Evolutionary conservation across 805 yeast species (phyloP).

Genomic region (Lipomyces orientalis): DNA sequence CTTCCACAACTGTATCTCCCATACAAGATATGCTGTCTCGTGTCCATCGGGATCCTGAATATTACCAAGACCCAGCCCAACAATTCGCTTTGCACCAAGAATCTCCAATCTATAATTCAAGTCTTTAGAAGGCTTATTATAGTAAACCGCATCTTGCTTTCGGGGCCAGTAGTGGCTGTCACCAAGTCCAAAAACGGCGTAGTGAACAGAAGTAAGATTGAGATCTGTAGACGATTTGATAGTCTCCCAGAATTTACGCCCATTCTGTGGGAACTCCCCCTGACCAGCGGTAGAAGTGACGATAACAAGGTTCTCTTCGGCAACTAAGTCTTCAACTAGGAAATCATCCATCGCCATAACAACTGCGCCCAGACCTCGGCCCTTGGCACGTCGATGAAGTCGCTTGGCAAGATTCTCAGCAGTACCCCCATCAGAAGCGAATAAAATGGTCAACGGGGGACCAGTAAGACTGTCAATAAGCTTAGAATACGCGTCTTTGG

Average conservation of each 20-base stretch:
- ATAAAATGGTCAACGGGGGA: constrained; percentile 85
- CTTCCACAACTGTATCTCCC: constrained; percentile 88
- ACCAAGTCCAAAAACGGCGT: constrained; percentile 76
- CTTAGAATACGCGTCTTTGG: constrained; percentile 76
- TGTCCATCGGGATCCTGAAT: constrained; percentile 98
- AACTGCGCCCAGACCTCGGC: constrained; percentile 73
- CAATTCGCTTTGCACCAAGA: constrained; percentile 74
- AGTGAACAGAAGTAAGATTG: constrained; percentile 64
- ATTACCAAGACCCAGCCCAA: constrained; percentile 87
- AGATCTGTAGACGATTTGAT: constrained; percentile 64
- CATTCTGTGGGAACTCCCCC: constrained; percentile 86
- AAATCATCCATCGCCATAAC: constrained; percentile 74
- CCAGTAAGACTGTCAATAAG: constrained; percentile 87
- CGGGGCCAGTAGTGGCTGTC: constrained; percentile 95
- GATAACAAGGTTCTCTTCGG: constrained; percentile 71
- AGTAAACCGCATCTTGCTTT: constrained; percentile 90
- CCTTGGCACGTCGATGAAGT: constrained; percentile 75
- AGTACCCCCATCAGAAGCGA: constrained; percentile 91
- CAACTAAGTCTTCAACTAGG: constrained; percentile 71
- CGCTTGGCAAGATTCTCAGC: constrained; percentile 81
- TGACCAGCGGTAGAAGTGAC: constrained; percentile 81
- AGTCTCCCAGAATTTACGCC: constrained; percentile 76
- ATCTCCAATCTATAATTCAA: constrained; percentile 65
- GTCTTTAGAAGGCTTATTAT: constrained; percentile 88
- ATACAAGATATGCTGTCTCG: constrained; percentile 84